Evolutionary conservation across 2,329 filamentous ascomycete species (phyloP), one percentile per base, ranked within the genome.

Genomic region (Alternaria burnsii): DNA sequence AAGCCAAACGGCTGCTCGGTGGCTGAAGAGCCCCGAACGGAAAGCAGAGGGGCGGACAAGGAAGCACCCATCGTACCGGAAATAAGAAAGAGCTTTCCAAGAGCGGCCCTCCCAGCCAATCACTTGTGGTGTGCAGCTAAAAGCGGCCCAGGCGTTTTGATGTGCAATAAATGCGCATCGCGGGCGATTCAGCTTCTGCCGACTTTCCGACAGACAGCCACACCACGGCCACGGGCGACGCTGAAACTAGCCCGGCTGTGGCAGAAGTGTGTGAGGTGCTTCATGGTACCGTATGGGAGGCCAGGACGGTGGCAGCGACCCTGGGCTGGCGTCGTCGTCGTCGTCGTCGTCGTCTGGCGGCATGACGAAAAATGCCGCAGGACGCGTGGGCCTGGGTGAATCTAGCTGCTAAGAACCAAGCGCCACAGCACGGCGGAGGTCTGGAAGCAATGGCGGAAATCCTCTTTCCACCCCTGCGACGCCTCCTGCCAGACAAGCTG

Each of bases 51-150:
- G 46, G 46, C 28, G 55, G 47, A 52, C 47, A 22, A 41, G 36
- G 34, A 26, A 26, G 52, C 43, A 44, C 50, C 52, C 58, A 52
- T 28, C 24, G 58, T 46, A 40, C 44, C 65, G 65, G 65, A 69
- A 65, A 67, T 65, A 61, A 70, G 58, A 55, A 58, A 65, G 61
- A 60, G 53, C 54, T 50, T 55, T 48, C n/a, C 50, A 42, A 42
- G 50, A 18, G 66, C 62, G 52, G 62, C 61, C 61, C 55, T 66
- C 68, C 66, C 63, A 60, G 58, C 71, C 66, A 73, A 73, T 74
- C 43, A 62, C 30, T 16, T 2, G 26, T 1, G 14, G 24, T 18
- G 14, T 32, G 56, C 47, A 50, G 43, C 41, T 9, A 26, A 30
- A 22, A 24, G 14, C 46, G 40, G 52, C 18, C 50, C 54, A 16